phyloP scores from a whole-genome alignment of 2,329 filamentous ascomycete genomes.

The Fusarium setosum region DNA sequence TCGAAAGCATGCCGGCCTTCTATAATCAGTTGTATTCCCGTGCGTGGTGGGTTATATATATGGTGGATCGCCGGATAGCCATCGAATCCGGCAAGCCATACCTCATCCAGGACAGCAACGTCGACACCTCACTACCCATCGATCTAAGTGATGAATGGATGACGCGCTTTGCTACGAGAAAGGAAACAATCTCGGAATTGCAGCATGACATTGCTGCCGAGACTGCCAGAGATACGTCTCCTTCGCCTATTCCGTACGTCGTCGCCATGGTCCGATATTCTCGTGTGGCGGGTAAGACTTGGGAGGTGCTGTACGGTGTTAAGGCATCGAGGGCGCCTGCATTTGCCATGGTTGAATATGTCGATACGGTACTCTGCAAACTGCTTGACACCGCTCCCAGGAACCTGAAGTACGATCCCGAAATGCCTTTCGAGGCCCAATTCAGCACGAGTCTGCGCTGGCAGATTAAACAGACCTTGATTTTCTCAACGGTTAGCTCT shows the following conservation, averaged over 20 bases:
- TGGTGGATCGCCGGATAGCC: constrained; percentile 28
- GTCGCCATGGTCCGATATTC: constrained; percentile 27
- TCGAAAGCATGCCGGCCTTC: constrained; percentile 24
- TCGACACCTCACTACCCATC: constrained; percentile 21
- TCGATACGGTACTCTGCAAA: constrained; percentile 20
- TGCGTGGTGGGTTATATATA: constrained; percentile 27
- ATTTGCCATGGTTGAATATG: constrained; percentile 26
- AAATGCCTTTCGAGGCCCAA: constrained; percentile 8
- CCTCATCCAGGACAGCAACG: constrained; percentile 30
- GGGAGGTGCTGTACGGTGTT: constrained; percentile 31
- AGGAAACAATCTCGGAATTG: not conserved
- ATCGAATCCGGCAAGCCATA: constrained; percentile 30
- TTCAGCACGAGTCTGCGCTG: constrained; percentile 18
- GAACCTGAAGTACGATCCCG: constrained; percentile 6
- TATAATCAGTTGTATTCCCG: constrained; percentile 28
- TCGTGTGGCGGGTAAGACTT: constrained; percentile 27
- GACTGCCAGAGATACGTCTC: not conserved
- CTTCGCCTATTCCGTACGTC: constrained; percentile 22
- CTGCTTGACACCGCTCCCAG: constrained; percentile 11
- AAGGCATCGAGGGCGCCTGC: constrained; percentile 10
- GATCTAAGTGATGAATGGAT: constrained; percentile 33
- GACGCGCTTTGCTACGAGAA: constrained; percentile 4
- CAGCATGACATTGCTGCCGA: constrained; percentile 11
- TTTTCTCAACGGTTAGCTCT: constrained; percentile 13
- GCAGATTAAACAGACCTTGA: constrained; percentile 26